These are phyloP conservation scores for Fibroporia radiculosa DNA, from an alignment of 768 basidiomycete species.

Conservation along the genomic window DNA sequence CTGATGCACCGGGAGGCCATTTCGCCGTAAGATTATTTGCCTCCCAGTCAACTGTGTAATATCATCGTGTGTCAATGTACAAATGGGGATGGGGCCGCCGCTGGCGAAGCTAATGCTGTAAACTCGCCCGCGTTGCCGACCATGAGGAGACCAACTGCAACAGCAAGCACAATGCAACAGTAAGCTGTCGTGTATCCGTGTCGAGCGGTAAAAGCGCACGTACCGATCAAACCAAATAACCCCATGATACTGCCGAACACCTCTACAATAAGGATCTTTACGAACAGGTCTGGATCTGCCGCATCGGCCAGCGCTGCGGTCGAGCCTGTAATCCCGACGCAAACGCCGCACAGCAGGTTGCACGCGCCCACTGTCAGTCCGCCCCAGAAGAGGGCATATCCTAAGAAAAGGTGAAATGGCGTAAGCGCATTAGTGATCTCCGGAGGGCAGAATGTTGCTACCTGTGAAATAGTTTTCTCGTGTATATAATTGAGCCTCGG, in stretches of 20 bases:
- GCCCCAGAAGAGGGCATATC: constrained; percentile 94
- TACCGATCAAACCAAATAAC: constrained; percentile 88
- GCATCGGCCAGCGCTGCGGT: constrained; percentile 95
- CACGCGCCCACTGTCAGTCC: constrained; percentile 91
- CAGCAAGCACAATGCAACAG: not conserved
- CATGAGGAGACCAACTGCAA: constrained; percentile 74
- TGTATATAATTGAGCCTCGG: constrained; percentile 69
- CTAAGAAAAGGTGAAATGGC: constrained; percentile 27
- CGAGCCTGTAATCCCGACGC: constrained; percentile 91
- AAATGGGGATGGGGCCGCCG: constrained; percentile 24
- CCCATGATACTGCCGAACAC: constrained; percentile 91
- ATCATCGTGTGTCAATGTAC: not conserved
- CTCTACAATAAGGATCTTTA: constrained; percentile 95
- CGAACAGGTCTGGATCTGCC: constrained; percentile 88
- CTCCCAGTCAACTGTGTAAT: not conserved
- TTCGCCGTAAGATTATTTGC: not conserved
- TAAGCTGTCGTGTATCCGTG: not conserved
- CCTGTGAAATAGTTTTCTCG: constrained; percentile 90
- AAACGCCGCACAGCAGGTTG: constrained; percentile 91
- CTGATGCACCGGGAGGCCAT: no score
- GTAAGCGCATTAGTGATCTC: not conserved
- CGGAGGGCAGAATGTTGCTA: constrained; percentile 18
- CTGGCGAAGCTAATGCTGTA: constrained; percentile 18
- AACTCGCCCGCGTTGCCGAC: constrained; percentile 60
- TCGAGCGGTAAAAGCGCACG: constrained; percentile 25